Evolutionary conservation across 169 alveolate genomes (phyloP), one percentile per base, ranked within the genome.

Genomic region (Neospora caninum): DNA sequence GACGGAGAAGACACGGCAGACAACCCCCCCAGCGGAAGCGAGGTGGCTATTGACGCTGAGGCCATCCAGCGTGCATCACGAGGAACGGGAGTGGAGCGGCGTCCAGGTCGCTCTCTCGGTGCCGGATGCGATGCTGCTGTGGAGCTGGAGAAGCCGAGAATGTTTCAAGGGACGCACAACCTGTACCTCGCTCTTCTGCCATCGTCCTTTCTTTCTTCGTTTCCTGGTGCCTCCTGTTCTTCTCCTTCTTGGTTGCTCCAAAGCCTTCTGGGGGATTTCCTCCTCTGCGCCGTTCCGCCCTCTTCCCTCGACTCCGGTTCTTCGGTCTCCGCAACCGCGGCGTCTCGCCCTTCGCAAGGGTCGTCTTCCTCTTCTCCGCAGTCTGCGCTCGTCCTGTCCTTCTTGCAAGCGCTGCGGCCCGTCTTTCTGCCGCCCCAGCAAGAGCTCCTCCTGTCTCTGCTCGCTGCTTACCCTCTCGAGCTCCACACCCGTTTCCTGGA

Each of bases 381-480:
- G 25, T 10, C 39, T 13, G 10, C 84, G 45, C 84, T 73, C 9
- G 39, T 34, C 49, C 25, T 42, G 67, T 25, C 53, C 34, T 82
- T 82, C 36, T 49, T 82, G 53, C 89, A 42, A 4, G 18, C 53
- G 27, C 38, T 82, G 41, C 89, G 89, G 34, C 89, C 89, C 20
- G 36, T 82, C 10, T 82, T 82, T 82, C 89, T 82, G 29, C 89
- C 89, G 53, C 89, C 89, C 27, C 89, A 82, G 64, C 89, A 82
- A 49, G 89, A 82, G 64, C 67, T 82, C 6, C 89, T 82, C 7
- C 67, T 82, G 34, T 16, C 67, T 42, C 67, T 41, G 53, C 86
- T 82, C 41, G 27, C 89, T 13, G 89, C 67, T 18, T 38, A 42
- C 39, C 89, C 89, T 38, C 39, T 43, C 34, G 38, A 22, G 34